Evolutionary conservation across 768 basidiomycete genomes (phyloP), one percentile per base, ranked within the genome.

Genomic region (Termitomyces sp.): DNA sequence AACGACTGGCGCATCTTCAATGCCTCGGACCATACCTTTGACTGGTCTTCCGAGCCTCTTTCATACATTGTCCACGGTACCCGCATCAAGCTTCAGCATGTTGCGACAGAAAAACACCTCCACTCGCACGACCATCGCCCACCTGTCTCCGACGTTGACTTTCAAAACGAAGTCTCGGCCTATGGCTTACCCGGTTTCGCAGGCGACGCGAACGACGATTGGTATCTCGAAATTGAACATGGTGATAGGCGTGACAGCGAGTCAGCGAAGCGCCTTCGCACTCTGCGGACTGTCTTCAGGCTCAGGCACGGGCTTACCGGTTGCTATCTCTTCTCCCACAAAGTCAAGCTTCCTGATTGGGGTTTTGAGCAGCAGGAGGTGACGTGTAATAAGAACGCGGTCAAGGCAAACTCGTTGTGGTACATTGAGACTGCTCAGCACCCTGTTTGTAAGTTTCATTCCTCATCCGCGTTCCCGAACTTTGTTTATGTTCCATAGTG

Each of bases 281-380:
- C 97, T 6, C 72, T 98, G 8, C 76, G 91, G 56, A 94, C 92
- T 4, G 80, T 83, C 46, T 96, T 98, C 76, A 82, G 89, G 67
- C 75, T 99, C 50, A 79, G 88, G 57, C 97, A 99, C 73, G 79
- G 83, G 17, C 78, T 96, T 66, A 91, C 92, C 0, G 95, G 96
- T 0, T 99, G 97, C 73, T 98, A 97, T 72, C 81, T 99, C 42
- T 99, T 98, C 80, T 94, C 92, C 29, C 97, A 99, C 77, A 97
- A 97, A 73, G 90, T 98, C 68, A 98, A 98, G 76, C 77, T 99
- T 1, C 97, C 97, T 0, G 92, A 97, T 5, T 99, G 97, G 97
- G 97, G 86, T 0, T 99, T 83, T 67, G 97, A 98, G 70, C 97
- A 99, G 73, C 97, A 99, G 72, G 97, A 99, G 70, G 97, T 99